Conservation (phyloP, 2,329 filamentous ascomycete species). For the Diaporthe vexans region DNA sequence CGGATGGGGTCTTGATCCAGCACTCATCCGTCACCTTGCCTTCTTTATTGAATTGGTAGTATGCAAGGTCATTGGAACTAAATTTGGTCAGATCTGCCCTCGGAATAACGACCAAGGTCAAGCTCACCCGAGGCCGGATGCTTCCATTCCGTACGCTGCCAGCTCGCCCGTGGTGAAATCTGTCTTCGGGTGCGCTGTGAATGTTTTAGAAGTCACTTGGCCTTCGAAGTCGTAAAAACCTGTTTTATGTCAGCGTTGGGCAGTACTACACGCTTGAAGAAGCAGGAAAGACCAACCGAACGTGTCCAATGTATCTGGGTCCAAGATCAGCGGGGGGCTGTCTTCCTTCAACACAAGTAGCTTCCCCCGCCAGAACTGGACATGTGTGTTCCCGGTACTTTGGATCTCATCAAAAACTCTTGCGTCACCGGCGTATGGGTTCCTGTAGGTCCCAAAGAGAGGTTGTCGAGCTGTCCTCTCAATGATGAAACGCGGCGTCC, state of each 20-base stretch:
- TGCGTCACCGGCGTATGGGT: not conserved
- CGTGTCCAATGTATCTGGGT: not conserved
- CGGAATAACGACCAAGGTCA: not conserved
- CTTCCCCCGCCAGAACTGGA: not conserved
- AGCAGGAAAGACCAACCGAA: not conserved
- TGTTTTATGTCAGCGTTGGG: not conserved
- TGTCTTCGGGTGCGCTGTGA: slow-evolving; percentile 3
- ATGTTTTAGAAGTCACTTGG: not conserved
- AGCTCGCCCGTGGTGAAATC: not conserved
- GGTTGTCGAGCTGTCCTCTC: slow-evolving; percentile 6
- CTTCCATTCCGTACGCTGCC: slow-evolving; percentile 8
- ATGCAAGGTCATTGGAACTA: slow-evolving; percentile 1
- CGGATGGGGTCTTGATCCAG: slow-evolving; percentile 6
- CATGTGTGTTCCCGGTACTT: slow-evolving; percentile 3
- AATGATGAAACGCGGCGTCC: slow-evolving; percentile 5
- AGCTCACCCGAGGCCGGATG: not conserved
- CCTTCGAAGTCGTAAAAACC: slow-evolving; percentile 13
- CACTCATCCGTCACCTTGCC: slow-evolving; percentile 2
- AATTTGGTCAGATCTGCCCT: not conserved
- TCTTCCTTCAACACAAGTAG: slow-evolving; percentile 5
- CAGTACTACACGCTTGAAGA: not conserved
- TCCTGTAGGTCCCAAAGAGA: not conserved
- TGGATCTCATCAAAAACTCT: slow-evolving; percentile 2
- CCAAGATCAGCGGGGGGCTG: slow-evolving; percentile 1
- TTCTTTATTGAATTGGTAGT: slow-evolving; percentile 1